Conservation (phyloP, 129 eudicot species). For the Glebionis coronaria region DNA sequence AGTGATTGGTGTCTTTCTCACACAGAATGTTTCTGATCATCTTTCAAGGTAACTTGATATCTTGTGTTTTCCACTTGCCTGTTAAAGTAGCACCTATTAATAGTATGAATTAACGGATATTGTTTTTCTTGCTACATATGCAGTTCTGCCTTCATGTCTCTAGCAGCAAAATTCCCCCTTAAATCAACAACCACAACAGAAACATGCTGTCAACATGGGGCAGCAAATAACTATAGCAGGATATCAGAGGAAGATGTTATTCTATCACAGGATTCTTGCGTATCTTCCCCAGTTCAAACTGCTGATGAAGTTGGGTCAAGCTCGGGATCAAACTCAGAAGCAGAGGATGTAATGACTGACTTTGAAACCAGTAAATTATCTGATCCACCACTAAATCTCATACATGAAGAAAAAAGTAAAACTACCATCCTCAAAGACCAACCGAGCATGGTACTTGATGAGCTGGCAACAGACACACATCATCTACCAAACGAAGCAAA, state of each 20-base stretch:
- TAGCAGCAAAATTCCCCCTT: constrained; percentile 10
- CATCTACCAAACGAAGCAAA: constrained; percentile 30
- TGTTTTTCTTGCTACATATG: background rate
- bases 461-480: constrained; percentile 15
- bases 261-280: constrained; percentile 45
- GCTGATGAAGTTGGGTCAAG: constrained; percentile 47
- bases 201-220: constrained; percentile 2
- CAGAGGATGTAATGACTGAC: constrained; percentile 42
- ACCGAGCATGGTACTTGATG: constrained; percentile 15
- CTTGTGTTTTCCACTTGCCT: background rate
- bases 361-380: constrained; percentile 22
- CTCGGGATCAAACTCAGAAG: constrained; percentile 58
- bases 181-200: background rate
- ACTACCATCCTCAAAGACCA: constrained; percentile 20
- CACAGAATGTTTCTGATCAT: constrained; percentile 16
- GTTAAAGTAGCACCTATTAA: background rate
- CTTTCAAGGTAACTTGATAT: constrained; percentile 11
- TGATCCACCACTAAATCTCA: constrained; percentile 12
- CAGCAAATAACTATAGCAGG: constrained; percentile 23
- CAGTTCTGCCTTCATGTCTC: constrained; percentile 21
- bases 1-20: constrained; percentile 15
- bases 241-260: constrained; percentile 36
- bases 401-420: constrained; percentile 23
- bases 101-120: background rate
- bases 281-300: constrained; percentile 35